Evolutionary conservation across 2,329 filamentous ascomycete species (phyloP), one percentile per base, ranked within the genome.

Genomic region (Aspergillus awamori): DNA sequence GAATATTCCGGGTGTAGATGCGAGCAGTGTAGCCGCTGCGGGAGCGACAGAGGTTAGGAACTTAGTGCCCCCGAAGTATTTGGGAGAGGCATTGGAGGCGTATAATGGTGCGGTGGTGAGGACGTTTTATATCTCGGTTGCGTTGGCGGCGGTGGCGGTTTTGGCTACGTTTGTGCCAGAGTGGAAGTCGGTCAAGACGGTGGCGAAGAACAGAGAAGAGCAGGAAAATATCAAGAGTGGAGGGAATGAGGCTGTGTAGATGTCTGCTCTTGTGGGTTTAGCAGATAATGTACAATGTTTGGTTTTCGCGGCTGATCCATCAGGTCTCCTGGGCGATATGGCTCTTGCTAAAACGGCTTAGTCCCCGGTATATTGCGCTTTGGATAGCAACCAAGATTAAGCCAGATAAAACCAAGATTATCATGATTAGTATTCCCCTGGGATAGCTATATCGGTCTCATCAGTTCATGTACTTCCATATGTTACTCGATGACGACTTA

Each of bases 351-450:
- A n/a, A 33, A 3, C 47, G 47, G 3, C 33, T 51, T 2, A 10
- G 4, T 13, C 17, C 10, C 10, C 17, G 26, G n/a, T 56, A 56
- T 2, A 47, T 38, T 3, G 22, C 8, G 17, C 28, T 56, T 36
- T 84, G 81, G 0, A 80, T n/a, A 0, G 68, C 63, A 0, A 78
- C 77, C 48, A 80, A 77, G 0, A 73, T 38, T 38, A 83, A 75
- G 0, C 81, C 82, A 0, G 76, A 59, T 0, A 74, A 64, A 0
- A 81, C 78, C 72, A 83, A 77, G 6, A 76, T 73, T 41, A 82
- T 83, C 76, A 82, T 81, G 0, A 74, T 81, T 3, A 76, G 63
- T 15, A 83, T 64, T 0, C 81, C 81, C 6, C 70, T 79, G 1
- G 76, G 71, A 62, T 84, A 83, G 36, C 77, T 80, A 24, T 17